Percentiles rank a stretch among this genome's conserved stretches.
Conservation (phyloP, 2,329 filamentous ascomycete species). For the Pseudomassariella vexata region DNA sequence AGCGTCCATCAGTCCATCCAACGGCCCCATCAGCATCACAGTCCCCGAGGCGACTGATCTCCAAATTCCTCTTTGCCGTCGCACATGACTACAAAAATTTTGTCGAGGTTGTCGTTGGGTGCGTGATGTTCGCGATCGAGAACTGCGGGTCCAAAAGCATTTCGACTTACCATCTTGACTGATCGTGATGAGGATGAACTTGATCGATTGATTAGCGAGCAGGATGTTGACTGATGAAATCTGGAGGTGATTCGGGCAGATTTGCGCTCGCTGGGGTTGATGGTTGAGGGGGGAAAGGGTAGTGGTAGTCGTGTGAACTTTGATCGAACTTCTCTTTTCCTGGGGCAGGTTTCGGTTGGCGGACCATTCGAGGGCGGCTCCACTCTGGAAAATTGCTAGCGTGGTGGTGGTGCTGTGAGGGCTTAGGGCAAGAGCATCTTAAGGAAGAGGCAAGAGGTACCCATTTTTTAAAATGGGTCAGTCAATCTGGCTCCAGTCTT, state of each 20-base stretch:
- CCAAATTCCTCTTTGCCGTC: slow-evolving; percentile 1
- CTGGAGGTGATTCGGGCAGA: slow-evolving; percentile 40
- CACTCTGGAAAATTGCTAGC: slow-evolving; percentile 5
- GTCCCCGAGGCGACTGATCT: background rate
- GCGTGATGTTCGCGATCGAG: slow-evolving; percentile 10
- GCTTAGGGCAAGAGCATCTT: too few relatives aligned
- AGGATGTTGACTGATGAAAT: slow-evolving; percentile 45
- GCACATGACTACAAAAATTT: slow-evolving; percentile 4
- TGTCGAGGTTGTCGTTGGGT: slow-evolving; percentile 5
- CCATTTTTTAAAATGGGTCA: too few relatives aligned
- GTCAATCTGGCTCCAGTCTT: too few relatives aligned
- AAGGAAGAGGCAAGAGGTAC: too few relatives aligned
- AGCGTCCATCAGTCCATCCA: slow-evolving; percentile 2
- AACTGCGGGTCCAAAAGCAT: background rate
- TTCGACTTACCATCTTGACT: slow-evolving; percentile 65
- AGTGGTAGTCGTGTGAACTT: slow-evolving; percentile 46
- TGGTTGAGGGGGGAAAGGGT: slow-evolving; percentile 28
- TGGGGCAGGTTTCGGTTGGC: too few relatives aligned
- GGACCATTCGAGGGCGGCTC: slow-evolving; percentile 1
- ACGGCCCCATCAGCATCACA: background rate
- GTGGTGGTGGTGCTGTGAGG: too few relatives aligned
- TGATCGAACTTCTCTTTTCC: too few relatives aligned
- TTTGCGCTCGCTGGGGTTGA: slow-evolving; percentile 40
- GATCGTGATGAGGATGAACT: slow-evolving; percentile 37
- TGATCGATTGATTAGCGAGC: slow-evolving; percentile 39